Base-by-base conservation (phyloP, 345 rosid species). In the Mercurialis annua region DNA sequence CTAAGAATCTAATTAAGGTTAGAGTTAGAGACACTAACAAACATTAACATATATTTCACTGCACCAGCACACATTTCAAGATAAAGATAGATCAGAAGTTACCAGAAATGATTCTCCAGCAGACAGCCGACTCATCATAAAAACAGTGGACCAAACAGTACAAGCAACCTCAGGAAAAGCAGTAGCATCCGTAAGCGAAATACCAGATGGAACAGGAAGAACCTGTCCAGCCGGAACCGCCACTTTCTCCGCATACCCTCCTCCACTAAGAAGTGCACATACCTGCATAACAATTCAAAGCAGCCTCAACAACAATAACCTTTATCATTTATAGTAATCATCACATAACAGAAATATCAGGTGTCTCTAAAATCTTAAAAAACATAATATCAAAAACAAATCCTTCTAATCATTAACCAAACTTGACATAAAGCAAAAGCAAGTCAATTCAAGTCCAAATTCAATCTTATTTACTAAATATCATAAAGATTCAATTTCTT, bases 201-300 rank as follows among this genome's bases (percentile, higher is more conserved):
- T 66, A 34, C 96, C 87, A 0, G 66, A 52, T 0, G 93, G 98
- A 6, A 89, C 43, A 5, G 90, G 89, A 61, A 92, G 84, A 31
- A 86, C 75, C 70, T 92, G 96, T 6, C 84, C 91, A 2, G 78
- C 86, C 5, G 93, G 87, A 69, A 89, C 92, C 0, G 85, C 75
- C 53, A 92, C 96, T 77, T 87, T 87, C 85, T 92, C 98, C 0
- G 96, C 93, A 65, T 89, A 87, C 0, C 93, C 96, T 66, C 98
- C 93, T 71, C 98, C 98, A 46, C 83, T 73, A 1, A 92, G 93
- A 73, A 92, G 96, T 73, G 96, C 93, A 86, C 96, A 92, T 30
- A 89, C 92, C 93, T 88, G 59, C 27, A 56, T 12, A 66, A 38
- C 65, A 54, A 40, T 3, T 40, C 11, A 2, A 65, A 48, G 23